Base-by-base conservation (phyloP, 2,329 filamentous ascomycete species). In the Phaeosphaeria sp. region DNA sequence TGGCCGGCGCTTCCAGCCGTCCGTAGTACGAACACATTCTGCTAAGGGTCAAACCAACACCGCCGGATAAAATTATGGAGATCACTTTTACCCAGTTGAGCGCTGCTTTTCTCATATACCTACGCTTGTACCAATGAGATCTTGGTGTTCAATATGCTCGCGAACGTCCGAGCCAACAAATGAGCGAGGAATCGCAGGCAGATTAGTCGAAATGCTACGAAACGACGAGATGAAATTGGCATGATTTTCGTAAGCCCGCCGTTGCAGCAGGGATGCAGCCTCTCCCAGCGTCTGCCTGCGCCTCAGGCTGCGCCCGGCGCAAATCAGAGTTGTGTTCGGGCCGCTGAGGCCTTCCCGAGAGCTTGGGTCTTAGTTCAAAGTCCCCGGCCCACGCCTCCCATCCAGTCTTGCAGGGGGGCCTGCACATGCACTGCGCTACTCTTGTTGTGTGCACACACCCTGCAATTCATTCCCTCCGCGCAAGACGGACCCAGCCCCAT, bases 1-100 rank as follows among this genome's bases (percentile, higher is more conserved):
- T 65, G 72, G 68, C 64, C 72, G 73, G 73, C 72, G 73, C 73
- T 77, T 76, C 61, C 65, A 67, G 66, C 59, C 71, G 59, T 67
- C 55, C 56, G 59, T 52, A 58, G 55, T 43, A 55, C 53, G 62
- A 46, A 60, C 56, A 59, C 21, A 56, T 48, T 42, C 21, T 54
- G 50, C 48, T 56, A 41, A 53, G 57, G 55, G 58, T 17, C 46
- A 62, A 56, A 36, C 47, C 21, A 21, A 56, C 46, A 56, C 27
- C 42, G 39, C 27, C 57, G 55, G 59, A 53, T 55, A 64, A 62
- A 58, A 58, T 18, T 52, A 56, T 54, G 61, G 22, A 54, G 54
- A 62, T 62, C 52, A 47, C 48, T 41, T 54, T 52, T 62, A 56
- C 62, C 55, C 51, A 55, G 54, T 23, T 46, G 48, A 39, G 17